These are phyloP conservation scores for Pascua guehoae DNA, from an alignment of 1,284 basidiomycete genomes.

Conservation along the genomic window DNA sequence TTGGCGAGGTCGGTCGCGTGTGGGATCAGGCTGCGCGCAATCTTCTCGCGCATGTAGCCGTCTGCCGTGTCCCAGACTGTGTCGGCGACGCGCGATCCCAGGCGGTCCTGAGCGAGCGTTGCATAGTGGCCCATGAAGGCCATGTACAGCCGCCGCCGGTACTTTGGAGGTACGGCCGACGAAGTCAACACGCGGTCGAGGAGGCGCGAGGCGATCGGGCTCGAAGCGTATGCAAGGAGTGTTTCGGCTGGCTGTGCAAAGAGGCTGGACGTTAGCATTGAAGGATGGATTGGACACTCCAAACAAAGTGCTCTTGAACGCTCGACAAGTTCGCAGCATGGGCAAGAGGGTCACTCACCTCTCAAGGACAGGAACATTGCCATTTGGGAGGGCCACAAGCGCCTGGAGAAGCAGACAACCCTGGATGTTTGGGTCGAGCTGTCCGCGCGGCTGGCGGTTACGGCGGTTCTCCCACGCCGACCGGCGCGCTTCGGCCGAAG, in stretches of 20 bases:
- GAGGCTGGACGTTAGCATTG: conserved; percentile 40
- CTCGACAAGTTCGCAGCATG: too few species aligned
- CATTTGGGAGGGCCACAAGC: conserved; percentile 63
- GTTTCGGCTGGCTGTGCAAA: conserved; percentile 59
- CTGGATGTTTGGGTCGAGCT: conserved; percentile 67
- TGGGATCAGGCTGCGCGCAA: conserved; percentile 69
- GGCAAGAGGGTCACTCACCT: conserved; percentile 32
- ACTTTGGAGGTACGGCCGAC: conserved; percentile 61
- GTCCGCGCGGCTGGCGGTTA: conserved; percentile 28
- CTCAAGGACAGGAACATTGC: conserved; percentile 63
- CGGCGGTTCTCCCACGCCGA: conserved; percentile 45
- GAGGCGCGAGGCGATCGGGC: conserved; percentile 72
- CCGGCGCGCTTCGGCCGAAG: conserved; percentile 33
- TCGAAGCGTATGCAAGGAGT: conserved; percentile 64
- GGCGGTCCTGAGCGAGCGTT: conserved; percentile 72
- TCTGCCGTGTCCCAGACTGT: conserved; percentile 82
- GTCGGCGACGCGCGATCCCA: conserved; percentile 83
- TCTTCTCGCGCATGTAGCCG: conserved; percentile 88
- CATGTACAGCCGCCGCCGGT: conserved; percentile 67
- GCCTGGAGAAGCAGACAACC: conserved; percentile 81
- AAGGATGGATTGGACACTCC: too few species aligned
- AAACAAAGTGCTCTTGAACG: too few species aligned
- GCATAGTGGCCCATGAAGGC: conserved; percentile 73
- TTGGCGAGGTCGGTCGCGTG: conserved; percentile 67
- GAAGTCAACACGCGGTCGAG: conserved; percentile 74